Evolutionary conservation across 805 yeast genomes (phyloP), one percentile per base, ranked within the genome.

Genomic region (Candida khao-thaluensis): DNA sequence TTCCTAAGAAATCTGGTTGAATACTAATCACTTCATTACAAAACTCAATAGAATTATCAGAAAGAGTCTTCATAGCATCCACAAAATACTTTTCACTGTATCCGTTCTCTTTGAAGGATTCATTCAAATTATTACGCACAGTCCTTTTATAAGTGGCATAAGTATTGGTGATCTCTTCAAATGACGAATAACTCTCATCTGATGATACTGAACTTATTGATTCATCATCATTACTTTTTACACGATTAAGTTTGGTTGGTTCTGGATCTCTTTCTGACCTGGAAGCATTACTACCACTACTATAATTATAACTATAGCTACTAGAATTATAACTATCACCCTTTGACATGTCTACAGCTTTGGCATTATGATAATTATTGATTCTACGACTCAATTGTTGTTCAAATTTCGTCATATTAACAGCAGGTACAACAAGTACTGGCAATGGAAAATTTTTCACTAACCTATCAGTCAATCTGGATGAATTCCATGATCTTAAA

Each of bases 381-480:
- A 63, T 45, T 53, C 60, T 54, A 11, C 57, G 60, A 38, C 71
- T 71, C 25, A 79, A 51, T 9, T 60, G 50, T 3, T 47, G 42
- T 51, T 80, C 85, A 58, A 75, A 81, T n/a, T 58, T 46, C 30
- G 65, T 64, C 77, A 78, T 70, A 40, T 79, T 77, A 45, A 66
- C 55, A 2, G 85, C 79, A 1, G 89, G 85, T 0, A 78, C 82
- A 35, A 82, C 74, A 17, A 82, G 69, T n/a, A 79, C 74, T 0
- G 90, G 89, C 11, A 81, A 71, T 3, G 81, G 79, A 48, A 72
- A 79, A 50, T 74, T 76, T 51, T 77, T 79, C 20, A 82, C 83
- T 32, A 82, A 64, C 35, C 85, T 62, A 53, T 81, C 86, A 17
- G 84, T 73, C 27, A 83, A 59, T 47, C 82, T 76, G 21, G 81